A percentile compares a stretch with the other conserved stretches of the same genome.
Conservation (phyloP, 176 grass and related monocot species). For the Stipa capillata region DNA sequence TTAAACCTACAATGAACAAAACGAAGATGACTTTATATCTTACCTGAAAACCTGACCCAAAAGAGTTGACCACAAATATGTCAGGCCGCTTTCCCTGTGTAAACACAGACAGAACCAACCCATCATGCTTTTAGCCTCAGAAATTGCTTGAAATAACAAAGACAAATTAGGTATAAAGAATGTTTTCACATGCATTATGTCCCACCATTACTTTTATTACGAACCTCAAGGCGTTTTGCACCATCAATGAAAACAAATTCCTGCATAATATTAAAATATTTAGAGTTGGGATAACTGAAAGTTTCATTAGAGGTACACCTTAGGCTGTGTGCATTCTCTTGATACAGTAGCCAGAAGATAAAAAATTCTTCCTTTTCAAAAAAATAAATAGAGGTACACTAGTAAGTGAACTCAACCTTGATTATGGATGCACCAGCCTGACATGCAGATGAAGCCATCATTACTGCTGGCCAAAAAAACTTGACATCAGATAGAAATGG, state of each 20-base stretch:
- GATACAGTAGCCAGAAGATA: no score
- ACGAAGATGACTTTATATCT: not conserved
- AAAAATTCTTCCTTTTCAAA: no score
- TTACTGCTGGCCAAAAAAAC: constrained; percentile 67
- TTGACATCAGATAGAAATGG: constrained; percentile 55
- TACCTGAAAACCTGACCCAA: constrained; percentile 97
- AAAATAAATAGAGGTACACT: constrained; percentile 9
- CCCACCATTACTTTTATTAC: constrained; percentile 4
- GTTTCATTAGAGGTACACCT: constrained; percentile 8
- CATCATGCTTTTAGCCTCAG: not conserved
- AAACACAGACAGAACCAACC: constrained; percentile 1
- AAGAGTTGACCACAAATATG: constrained; percentile 96
- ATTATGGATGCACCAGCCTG: constrained; percentile 89
- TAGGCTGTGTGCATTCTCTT: no score
- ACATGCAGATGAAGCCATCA: constrained; percentile 78
- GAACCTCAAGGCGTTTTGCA: constrained; percentile 73
- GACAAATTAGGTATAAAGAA: not conserved
- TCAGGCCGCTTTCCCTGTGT: constrained; percentile 73
- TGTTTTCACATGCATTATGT: not conserved
- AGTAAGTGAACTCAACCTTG: constrained; percentile 49
- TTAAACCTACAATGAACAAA: not conserved
- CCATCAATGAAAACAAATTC: constrained; percentile 97
- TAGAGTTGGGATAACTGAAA: constrained; percentile 13
- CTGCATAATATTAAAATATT: constrained; percentile 23
- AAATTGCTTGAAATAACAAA: not conserved